phyloP scores from a whole-genome alignment of 164 flowering plant genomes.

The Chimonanthus salicifolius region DNA sequence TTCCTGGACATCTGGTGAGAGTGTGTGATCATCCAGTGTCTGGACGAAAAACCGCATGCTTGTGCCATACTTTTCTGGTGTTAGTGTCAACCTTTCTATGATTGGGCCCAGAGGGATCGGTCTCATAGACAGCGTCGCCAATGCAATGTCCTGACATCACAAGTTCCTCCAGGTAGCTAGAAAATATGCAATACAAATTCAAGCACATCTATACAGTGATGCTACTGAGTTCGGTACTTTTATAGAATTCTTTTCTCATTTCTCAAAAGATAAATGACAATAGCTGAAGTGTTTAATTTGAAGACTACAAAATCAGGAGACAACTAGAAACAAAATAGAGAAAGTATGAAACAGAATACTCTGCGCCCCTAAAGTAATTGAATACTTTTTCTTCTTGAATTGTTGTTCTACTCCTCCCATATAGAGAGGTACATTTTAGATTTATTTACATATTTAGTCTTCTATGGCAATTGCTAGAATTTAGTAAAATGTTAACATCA shows the following conservation, averaged over 20 bases:
- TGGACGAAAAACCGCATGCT: constrained; percentile 70
- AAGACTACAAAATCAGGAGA: too few relatives aligned
- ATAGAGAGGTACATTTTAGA: not conserved
- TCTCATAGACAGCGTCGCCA: constrained; percentile 87
- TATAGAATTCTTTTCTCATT: too few relatives aligned
- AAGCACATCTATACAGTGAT: not conserved
- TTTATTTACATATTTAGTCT: not conserved
- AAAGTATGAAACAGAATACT: too few relatives aligned
- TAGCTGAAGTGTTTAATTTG: too few relatives aligned
- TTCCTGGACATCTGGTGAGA: constrained; percentile 86
- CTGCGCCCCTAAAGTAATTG: too few relatives aligned
- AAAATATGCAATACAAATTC: not conserved
- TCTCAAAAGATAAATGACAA: too few relatives aligned
- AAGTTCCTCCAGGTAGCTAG: not conserved
- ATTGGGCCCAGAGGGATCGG: constrained; percentile 82
- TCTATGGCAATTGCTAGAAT: too few relatives aligned
- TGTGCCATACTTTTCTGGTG: constrained; percentile 66
- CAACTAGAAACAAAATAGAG: too few relatives aligned
- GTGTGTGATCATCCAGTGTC: constrained; percentile 76
- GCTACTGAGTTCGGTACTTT: not conserved
- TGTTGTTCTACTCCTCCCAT: too few relatives aligned
- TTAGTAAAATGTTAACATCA: too few relatives aligned
- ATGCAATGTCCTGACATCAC: constrained; percentile 71
- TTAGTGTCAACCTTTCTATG: constrained; percentile 70
- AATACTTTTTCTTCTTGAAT: too few relatives aligned